phyloP scores from a whole-genome alignment of 2,329 filamentous ascomycete genomes.

The Cordyceps cicadae region DNA sequence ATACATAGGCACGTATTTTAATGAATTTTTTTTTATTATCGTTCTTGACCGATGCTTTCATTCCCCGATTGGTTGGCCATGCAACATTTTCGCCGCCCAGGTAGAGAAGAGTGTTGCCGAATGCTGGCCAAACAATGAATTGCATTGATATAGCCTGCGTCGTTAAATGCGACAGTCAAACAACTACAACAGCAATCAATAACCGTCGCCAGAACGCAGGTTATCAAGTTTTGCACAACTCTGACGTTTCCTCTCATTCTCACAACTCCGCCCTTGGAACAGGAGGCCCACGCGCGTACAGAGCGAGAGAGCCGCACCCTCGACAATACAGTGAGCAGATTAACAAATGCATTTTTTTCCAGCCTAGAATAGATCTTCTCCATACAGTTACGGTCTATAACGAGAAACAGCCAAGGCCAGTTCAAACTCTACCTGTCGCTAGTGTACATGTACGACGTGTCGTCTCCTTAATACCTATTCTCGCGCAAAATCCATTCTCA shows the following conservation, averaged over 20 bases:
- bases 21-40: background rate
- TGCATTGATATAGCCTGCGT: too few species aligned
- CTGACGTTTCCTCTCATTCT: too few species aligned
- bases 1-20: background rate
- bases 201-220: too few species aligned
- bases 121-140: too few species aligned
- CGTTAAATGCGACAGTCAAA: background rate
- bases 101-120: background rate
- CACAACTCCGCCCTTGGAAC: too few species aligned
- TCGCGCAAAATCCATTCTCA: slow-evolving; percentile 10
- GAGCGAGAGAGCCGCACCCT: too few species aligned
- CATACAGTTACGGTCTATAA: slow-evolving; percentile 39
- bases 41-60: background rate
- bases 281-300: too few species aligned
- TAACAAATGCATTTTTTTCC: slow-evolving; percentile 24
- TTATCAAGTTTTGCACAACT: too few species aligned
- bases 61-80: background rate
- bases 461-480: slow-evolving; percentile 16
- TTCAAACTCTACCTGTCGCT: slow-evolving; percentile 36
- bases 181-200: background rate
- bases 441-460: slow-evolving; percentile 41
- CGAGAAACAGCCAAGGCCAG: slow-evolving; percentile 31
- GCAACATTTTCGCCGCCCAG: too few species aligned
- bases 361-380: slow-evolving; percentile 35
- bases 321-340: background rate